Evolutionary conservation across 345 rosid species (phyloP).

Genomic region (Ceriops decandra): DNA sequence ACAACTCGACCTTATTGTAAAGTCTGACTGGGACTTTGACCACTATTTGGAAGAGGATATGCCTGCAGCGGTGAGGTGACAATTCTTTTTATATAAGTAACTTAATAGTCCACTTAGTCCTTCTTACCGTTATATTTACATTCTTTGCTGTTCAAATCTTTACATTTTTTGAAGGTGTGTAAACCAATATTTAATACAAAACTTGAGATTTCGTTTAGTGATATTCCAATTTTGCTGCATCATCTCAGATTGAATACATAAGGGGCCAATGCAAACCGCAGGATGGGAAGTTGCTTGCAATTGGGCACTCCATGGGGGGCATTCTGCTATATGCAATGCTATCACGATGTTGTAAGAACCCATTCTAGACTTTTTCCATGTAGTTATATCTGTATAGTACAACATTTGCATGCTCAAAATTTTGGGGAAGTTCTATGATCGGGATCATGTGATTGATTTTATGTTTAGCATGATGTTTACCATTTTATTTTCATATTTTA

Average conservation of each 20-base stretch:
- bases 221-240: not conserved
- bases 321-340: slow-evolving; percentile 80
- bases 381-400: no score
- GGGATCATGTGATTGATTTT: no score
- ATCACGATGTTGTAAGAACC: slow-evolving; percentile 53
- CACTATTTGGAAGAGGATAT: slow-evolving; percentile 76
- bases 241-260: slow-evolving; percentile 76
- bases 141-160: no score
- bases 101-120: not conserved
- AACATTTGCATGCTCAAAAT: no score
- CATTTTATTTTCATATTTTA: no score
- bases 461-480: no score
- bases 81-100: slow-evolving; percentile 28
- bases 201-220: not conserved
- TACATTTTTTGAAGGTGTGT: no score
- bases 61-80: slow-evolving; percentile 92
- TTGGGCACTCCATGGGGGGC: slow-evolving; percentile 99
- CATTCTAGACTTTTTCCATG: no score
- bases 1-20: slow-evolving; percentile 53
- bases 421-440: no score
- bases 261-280: slow-evolving; percentile 49
- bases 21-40: slow-evolving; percentile 90
- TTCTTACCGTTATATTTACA: no score
- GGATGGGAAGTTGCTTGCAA: slow-evolving; percentile 70
- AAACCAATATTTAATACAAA: no score